Evolutionary conservation across 2,329 filamentous ascomycete genomes (phyloP), one percentile per base, ranked within the genome.

Genomic region (Amphichorda felina): DNA sequence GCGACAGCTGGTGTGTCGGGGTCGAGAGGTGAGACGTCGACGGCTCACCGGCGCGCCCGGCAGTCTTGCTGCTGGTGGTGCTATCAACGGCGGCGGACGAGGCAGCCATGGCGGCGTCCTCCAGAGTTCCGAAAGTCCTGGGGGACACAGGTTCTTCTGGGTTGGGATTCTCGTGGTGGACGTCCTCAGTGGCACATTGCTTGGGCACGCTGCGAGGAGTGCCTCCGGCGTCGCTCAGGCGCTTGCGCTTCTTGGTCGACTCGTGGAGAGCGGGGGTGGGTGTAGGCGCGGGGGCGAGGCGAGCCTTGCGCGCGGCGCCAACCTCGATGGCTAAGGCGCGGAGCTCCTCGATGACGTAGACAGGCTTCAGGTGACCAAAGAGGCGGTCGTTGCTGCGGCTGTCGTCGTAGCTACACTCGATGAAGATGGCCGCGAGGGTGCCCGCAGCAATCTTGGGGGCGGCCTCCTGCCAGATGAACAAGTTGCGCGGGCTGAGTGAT

Each of bases 391-490:
- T 79, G 16, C 75, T 69, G 48, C 87, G 81, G 7, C 74, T 73
- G 54, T 95, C 81, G 41, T 86, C 82, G 55, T 89, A 98, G 41
- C 85, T 94, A 56, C 89, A 96, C 63, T 98, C 91, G 46, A 98
- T 93, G 51, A 96, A 89, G 10, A 98, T 82, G 9, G 81, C 89
- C 0, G 69, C 72, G 1, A 98, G 68, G 4, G 70, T 66, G 2
- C 85, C 84, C 0, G 68, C 61, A 0, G 68, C 81, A 18, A 98
- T 77, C 52, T 93, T 94, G 8, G 81, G 81, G 0, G 88, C 89
- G 0, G 89, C 89, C 49, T 91, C 83, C 44, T 75, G 71, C 91
- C 91, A 98, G 11, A 98, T 76, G 11, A 68, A 65, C n/a, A 70
- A 61, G 44, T 91, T 96, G 17, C 88, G 77, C 1, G 89, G 87